These are phyloP conservation scores for Lippia alba DNA, from an alignment of 305 asterid species.

Conservation along the genomic window DNA sequence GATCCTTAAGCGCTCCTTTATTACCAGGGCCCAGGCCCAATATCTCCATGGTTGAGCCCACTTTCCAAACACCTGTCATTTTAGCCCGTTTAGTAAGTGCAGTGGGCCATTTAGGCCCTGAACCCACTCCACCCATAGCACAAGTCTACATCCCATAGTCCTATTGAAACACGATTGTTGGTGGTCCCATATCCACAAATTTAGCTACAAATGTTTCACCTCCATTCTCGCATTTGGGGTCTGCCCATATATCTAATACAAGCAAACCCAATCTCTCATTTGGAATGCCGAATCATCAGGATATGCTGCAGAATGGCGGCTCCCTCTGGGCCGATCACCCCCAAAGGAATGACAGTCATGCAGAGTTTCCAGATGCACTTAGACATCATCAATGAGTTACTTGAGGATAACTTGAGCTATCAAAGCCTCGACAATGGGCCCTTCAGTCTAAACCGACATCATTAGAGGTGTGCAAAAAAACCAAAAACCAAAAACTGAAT, in stretches of 20 bases:
- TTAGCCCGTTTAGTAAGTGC: conserved; percentile 82
- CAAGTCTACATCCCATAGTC: conserved; percentile 77
- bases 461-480: too few relatives aligned
- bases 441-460: conserved; percentile 62
- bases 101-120: conserved; percentile 79
- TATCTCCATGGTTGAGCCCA: conserved; percentile 50
- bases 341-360: conserved; percentile 53
- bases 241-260: conserved; percentile 42
- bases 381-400: conserved; percentile 90
- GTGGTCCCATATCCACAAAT: conserved; percentile 48
- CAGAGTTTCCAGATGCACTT: conserved; percentile 70
- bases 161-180: conserved; percentile 87
- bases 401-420: conserved; percentile 65
- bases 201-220: conserved; percentile 45
- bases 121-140: conserved; percentile 49
- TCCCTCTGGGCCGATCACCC: conserved; percentile 51
- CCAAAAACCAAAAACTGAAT: too few relatives aligned
- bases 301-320: conserved; percentile 58
- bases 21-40: conserved; percentile 65
- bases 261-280: conserved; percentile 57
- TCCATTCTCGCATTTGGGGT: conserved; percentile 54
- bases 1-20: conserved; percentile 87
- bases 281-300: conserved; percentile 66
- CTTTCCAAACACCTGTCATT: conserved; percentile 59
- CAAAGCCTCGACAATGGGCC: conserved; percentile 55